phyloP scores from a whole-genome alignment of 371 early-diverging fungal species.

The Capillidium heterosporum region DNA sequence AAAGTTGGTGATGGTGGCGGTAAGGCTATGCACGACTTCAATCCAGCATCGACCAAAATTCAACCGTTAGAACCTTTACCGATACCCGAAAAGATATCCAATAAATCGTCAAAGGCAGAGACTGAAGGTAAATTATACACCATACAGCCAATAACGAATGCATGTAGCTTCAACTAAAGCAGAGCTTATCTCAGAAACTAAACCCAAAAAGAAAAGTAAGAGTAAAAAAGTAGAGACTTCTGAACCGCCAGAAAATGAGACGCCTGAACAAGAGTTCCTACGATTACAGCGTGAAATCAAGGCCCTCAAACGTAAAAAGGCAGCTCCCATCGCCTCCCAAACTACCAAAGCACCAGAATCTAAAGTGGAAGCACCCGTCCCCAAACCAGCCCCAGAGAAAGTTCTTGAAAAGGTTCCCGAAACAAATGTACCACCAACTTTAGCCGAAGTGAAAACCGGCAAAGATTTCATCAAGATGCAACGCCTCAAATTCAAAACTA shows the following conservation, averaged over 20 bases:
- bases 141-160: neutral
- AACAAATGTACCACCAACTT: neutral
- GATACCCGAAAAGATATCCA: neutral
- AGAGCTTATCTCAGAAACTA: no score
- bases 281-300: conserved; percentile 26
- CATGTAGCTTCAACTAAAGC: no score
- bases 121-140: neutral
- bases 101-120: conserved; percentile 4
- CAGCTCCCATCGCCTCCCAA: conserved; percentile 7
- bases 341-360: conserved; percentile 6
- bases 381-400: neutral
- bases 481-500: neutral
- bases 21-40: conserved; percentile 42
- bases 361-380: conserved; percentile 5
- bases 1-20: conserved; percentile 10
- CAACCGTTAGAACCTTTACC: conserved; percentile 11
- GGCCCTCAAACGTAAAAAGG: conserved; percentile 15
- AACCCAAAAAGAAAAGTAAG: no score
- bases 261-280: no score
- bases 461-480: neutral
- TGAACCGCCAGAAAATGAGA: no score
- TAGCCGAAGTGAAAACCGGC: neutral
- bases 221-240: no score
- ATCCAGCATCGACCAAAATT: conserved; percentile 26
- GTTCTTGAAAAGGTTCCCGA: conserved; percentile 3